A percentile compares a stretch with the other conserved stretches of the same genome.
phyloP scores from a whole-genome alignment of 2,329 filamentous ascomycete genomes.

The Zalaria obscura region DNA sequence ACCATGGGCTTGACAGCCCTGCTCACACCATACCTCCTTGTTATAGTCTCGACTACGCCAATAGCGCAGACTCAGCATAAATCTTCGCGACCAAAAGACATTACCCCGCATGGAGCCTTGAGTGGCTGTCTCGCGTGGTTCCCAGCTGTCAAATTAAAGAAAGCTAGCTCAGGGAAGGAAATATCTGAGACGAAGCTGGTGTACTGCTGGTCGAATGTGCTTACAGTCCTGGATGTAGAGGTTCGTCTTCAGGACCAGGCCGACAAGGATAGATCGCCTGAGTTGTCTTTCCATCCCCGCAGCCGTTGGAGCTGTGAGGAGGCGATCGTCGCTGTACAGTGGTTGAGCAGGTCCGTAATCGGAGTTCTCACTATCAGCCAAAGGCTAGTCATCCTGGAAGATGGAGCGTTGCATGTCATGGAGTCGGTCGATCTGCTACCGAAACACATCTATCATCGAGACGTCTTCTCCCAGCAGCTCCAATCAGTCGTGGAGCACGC shows the following conservation, averaged over 20 bases:
- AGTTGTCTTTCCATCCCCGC: constrained; percentile 64
- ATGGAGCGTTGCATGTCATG: constrained; percentile 75
- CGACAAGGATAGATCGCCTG: constrained; percentile 64
- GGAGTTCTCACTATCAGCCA: constrained; percentile 90
- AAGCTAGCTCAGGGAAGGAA: constrained; percentile 41
- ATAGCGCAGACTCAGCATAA: constrained; percentile 96
- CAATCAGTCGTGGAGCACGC: constrained; percentile 74
- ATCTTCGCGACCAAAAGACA: constrained; percentile 76
- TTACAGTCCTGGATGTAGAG: constrained; percentile 82
- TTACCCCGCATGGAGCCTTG: constrained; percentile 78
- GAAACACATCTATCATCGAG: constrained; percentile 82
- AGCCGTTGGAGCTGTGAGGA: constrained; percentile 90
- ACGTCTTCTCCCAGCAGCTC: constrained; percentile 80
- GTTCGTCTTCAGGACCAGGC: constrained; percentile 46
- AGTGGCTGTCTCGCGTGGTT: constrained; percentile 96
- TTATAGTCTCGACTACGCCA: constrained; percentile 94
- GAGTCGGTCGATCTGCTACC: constrained; percentile 87
- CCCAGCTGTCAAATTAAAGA: constrained; percentile 83
- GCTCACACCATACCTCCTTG: constrained; percentile 85
- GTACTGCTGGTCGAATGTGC: constrained; percentile 97
- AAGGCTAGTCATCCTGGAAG: constrained; percentile 81
- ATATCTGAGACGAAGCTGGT: constrained; percentile 75
- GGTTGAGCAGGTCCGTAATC: constrained; percentile 86
- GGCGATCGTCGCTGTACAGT: constrained; percentile 90
- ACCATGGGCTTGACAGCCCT: constrained; percentile 83